Percentiles rank a stretch among this genome's conserved stretches.
These are phyloP conservation scores for Xerocomus brunneocitrinus DNA, from an alignment of 768 basidiomycete genomes.

Conservation along the genomic window DNA sequence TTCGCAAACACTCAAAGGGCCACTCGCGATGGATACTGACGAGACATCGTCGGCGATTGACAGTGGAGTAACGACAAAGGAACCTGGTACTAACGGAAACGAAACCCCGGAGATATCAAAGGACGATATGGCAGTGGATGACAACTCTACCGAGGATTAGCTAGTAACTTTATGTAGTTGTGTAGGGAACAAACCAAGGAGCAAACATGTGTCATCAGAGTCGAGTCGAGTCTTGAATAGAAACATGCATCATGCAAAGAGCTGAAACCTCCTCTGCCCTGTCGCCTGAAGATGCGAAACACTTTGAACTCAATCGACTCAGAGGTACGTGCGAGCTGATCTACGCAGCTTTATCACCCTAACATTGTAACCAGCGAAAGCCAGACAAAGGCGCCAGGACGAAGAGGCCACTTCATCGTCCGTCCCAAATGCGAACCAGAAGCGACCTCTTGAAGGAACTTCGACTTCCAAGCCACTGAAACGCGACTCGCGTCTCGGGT, in stretches of 20 bases:
- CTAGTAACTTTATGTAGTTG: background rate
- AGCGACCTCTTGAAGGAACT: constrained; percentile 60
- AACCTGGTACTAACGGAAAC: constrained; percentile 12
- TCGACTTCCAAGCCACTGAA: constrained; percentile 53
- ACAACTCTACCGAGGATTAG: constrained; percentile 12
- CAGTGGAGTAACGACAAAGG: constrained; percentile 13
- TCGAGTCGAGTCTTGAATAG: background rate
- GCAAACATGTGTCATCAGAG: constrained; percentile 20
- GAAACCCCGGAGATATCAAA: constrained; percentile 16
- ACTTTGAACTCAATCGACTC: constrained; percentile 74
- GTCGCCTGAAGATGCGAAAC: constrained; percentile 65
- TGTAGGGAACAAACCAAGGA: background rate
- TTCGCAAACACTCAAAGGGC: constrained; percentile 25
- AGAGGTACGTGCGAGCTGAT: constrained; percentile 45
- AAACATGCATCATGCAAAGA: background rate
- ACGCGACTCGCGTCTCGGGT: constrained; percentile 76
- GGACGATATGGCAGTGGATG: constrained; percentile 26
- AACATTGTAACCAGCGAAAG: constrained; percentile 54
- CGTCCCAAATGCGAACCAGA: constrained; percentile 60
- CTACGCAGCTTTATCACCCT: background rate
- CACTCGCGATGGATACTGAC: constrained; percentile 34
- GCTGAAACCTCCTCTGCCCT: constrained; percentile 25
- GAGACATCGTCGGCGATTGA: constrained; percentile 20
- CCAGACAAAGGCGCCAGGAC: constrained; percentile 64
- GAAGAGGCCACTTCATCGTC: constrained; percentile 44